These are phyloP conservation scores for Cladosporium sp. DNA, from an alignment of 2,329 filamentous ascomycete genomes.

Conservation along the genomic window DNA sequence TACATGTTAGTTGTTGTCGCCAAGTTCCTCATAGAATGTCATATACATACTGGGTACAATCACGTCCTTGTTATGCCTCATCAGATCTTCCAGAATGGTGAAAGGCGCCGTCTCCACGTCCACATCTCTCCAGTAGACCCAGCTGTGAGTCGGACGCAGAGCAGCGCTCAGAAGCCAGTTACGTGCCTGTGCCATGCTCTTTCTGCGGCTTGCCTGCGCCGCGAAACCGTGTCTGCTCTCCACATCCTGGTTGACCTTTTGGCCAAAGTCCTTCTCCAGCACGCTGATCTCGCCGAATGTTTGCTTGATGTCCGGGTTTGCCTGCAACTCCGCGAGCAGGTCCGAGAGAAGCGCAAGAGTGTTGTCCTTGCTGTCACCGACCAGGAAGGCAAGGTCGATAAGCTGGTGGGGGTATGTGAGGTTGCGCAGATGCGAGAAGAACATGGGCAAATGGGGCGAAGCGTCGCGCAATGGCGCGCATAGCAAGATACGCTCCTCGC, in stretches of 20 bases:
- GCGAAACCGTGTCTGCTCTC: conserved; percentile 97
- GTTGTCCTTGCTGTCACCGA: conserved; percentile 94
- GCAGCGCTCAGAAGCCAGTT: conserved; percentile 97
- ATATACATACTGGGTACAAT: conserved; percentile 89
- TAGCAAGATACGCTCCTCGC: conserved; percentile 90
- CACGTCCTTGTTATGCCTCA: conserved; percentile 98
- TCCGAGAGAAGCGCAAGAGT: conserved; percentile 76
- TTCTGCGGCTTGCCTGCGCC: conserved; percentile 87
- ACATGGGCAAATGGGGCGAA: conserved; percentile 89
- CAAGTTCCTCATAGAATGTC: background rate
- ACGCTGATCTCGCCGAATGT: conserved; percentile 95
- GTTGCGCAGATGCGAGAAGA: conserved; percentile 96
- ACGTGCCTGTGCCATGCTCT: conserved; percentile 95
- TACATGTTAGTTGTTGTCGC: background rate
- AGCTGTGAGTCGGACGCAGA: conserved; percentile 90
- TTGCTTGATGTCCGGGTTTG: conserved; percentile 73
- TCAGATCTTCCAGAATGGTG: conserved; percentile 94
- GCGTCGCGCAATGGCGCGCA: conserved; percentile 95
- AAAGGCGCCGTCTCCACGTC: conserved; percentile 97
- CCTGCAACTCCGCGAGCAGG: conserved; percentile 76
- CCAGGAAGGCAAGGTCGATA: conserved; percentile 93
- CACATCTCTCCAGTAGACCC: conserved; percentile 99
- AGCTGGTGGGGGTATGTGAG: conserved; percentile 96
- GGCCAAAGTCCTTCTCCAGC: conserved; percentile 97
- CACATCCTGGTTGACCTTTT: conserved; percentile 96